Percentiles rank a stretch among this genome's conserved stretches.
These are phyloP conservation scores for Paramyrothecium sp. DNA, from an alignment of 2,329 filamentous ascomycete genomes.

Conservation along the genomic window DNA sequence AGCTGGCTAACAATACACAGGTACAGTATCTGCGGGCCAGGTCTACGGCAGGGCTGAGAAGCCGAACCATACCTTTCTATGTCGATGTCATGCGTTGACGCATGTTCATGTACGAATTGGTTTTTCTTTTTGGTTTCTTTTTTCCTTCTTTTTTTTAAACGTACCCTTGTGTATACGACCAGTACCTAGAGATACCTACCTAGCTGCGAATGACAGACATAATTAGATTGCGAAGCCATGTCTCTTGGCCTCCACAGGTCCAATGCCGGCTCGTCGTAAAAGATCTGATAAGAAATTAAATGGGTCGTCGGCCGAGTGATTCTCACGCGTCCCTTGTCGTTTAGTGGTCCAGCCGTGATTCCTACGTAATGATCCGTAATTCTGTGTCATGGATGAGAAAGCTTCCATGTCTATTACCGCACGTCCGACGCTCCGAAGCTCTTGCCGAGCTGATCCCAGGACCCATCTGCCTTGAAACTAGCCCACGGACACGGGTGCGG, in stretches of 20 bases:
- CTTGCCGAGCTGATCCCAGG: constrained; percentile 14
- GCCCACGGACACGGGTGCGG: constrained; percentile 16
- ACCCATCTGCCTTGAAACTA: constrained; percentile 7
- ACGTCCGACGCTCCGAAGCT: constrained; percentile 8
- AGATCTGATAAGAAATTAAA: no score
- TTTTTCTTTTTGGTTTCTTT: not conserved
- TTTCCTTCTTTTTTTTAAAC: not conserved
- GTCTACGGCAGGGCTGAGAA: not conserved
- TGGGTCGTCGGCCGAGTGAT: no score
- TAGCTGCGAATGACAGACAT: no score
- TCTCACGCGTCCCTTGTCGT: not conserved
- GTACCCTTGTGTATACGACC: not conserved
- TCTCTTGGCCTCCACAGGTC: no score
- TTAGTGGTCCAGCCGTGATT: not conserved
- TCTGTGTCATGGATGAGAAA: not conserved
- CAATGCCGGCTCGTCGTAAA: no score
- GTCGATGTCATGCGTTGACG: not conserved
- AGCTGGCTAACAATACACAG: no score
- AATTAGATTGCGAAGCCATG: no score
- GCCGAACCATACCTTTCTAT: not conserved
- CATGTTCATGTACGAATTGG: not conserved
- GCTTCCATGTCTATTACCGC: not conserved
- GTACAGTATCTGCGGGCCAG: not conserved
- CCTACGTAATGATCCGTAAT: not conserved
- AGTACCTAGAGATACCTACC: no score